Base-by-base conservation (phyloP, 345 rosid genomes). In the Carallia pectinifolia region DNA sequence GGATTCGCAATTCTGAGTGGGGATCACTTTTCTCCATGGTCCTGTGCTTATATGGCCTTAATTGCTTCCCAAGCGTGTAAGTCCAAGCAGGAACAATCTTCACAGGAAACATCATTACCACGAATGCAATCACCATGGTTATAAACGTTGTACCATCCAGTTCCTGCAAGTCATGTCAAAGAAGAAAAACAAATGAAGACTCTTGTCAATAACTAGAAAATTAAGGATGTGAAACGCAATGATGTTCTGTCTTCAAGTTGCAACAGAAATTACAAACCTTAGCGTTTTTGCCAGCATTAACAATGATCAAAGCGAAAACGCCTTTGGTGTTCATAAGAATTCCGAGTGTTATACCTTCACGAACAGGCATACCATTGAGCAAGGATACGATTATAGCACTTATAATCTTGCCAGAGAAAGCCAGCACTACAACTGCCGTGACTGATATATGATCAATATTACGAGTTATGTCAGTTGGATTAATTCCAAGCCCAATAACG, bases 261-360 rank as follows among this genome's bases (percentile, higher is more conserved):
- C 17, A 19, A 3, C 23, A 4, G 19, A n/a, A 56, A 16, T 44
- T 52, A 16, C 36, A 15, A 66, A 76, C 75, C 56, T 7, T 2
- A 5, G 55, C 18, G 31, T 66, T 69, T 34, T 63, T 34, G 4
- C 74, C 79, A 6, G 37, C 63, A 38, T 55, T 76, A 15, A 76
- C n/a, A 16, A 76, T 33, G 23, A 71, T 76, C 64, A 76, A 54
- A 19, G 71, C 75, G 53, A 83, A 52, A 37, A 83, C 76, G 1
- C 89, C 89, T 67, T 85, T 88, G 56, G 85, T 72, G 77, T 88
- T 88, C 87, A 80, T 79, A 44, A 85, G 84, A 12, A 82, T 53
- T 30, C 87, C 89, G 13, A 88, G 88, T 40, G 79, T 71, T 44
- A 74, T 34, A 9, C 79, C 74, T 33, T 85, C 88, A 2, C 74